These are phyloP conservation scores for Penicillium roqueforti DNA, from an alignment of 495 filamentous ascomycete genomes.

Conservation along the genomic window DNA sequence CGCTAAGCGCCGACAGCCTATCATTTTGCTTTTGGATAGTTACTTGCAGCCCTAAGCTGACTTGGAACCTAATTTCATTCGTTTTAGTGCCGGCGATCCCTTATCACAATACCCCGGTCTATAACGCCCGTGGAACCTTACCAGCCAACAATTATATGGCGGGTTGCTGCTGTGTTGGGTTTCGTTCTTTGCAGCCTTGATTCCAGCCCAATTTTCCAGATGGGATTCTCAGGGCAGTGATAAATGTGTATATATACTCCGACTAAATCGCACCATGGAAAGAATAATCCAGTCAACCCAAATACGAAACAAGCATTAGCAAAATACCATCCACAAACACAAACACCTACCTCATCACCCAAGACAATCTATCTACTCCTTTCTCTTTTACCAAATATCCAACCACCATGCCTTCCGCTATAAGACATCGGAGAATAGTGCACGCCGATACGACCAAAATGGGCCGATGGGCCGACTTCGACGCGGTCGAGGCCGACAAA, in stretches of 20 bases:
- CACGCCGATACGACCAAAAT: neutral
- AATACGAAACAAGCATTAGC: neutral
- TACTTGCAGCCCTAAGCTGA: neutral
- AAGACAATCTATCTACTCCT: neutral
- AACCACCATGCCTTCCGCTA: neutral
- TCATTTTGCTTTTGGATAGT: neutral
- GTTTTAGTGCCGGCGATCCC: neutral
- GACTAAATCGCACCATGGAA: neutral
- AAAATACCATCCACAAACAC: neutral
- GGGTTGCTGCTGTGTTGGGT: conserved; percentile 2
- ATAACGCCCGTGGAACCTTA: conserved; percentile 2
- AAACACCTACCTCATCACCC: too few species aligned
- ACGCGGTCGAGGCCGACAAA: neutral
- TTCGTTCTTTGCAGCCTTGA: neutral
- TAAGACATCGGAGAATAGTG: neutral
- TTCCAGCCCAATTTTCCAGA: conserved; percentile 1
- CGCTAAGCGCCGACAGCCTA: conserved; percentile 4
- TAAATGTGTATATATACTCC: conserved; percentile 1
- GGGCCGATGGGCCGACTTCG: neutral
- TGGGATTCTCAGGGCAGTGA: neutral
- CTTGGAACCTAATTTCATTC: neutral
- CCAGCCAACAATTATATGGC: conserved; percentile 1
- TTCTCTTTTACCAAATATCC: neutral
- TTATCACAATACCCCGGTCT: neutral
- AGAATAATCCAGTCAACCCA: neutral